Base-by-base conservation (phyloP, 768 basidiomycete genomes). In the Hortiboletus flavorubellus region DNA sequence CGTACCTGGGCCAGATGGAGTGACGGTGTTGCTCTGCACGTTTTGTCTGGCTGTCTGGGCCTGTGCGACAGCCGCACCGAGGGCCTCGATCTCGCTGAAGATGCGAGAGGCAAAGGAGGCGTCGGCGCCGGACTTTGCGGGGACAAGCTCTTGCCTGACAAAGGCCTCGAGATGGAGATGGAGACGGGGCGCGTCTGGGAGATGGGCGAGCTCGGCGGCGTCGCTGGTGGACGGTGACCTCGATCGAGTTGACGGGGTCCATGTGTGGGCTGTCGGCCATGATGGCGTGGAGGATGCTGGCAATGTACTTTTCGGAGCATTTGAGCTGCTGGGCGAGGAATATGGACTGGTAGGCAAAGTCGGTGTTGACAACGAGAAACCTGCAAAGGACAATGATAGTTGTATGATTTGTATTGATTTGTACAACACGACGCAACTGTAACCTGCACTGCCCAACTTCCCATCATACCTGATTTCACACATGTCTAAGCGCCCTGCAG, bases 261-360 rank as follows among this genome's bases (percentile, higher is more conserved):
- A 86, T 73, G 59, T 91, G 90, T 0, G 89, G 86, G 63, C 85
- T 84, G 55, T 78, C 73, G 1, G 78, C 62, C 73, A 86, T 85
- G 40, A 87, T 77, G 21, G 79, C 72, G 54, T 88, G 82, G 44
- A 92, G 75, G 16, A 92, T 79, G 21, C 77, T 76, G 5, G 92
- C 89, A 47, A 86, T 73, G 70, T 89, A 85, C 61, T 86, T 83
- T 73, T 96, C 93, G 12, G 93, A 95, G 60, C 84, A 84, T 63
- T 83, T 79, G 50, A 97, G 85, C 51, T 91, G 83, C 65, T 89
- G 84, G 0, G 93, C 83, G 52, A 95, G 81, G 70, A 91, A 89
- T 52, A 89, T 69, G 52, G 79, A 82, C 68, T 91, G 91, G 47
- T 81, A 82, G 14, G 84, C 84, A 70, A 93, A 93, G 65, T 93